Conservation (phyloP, 768 basidiomycete species). For the Calocybe gangraenosa region DNA sequence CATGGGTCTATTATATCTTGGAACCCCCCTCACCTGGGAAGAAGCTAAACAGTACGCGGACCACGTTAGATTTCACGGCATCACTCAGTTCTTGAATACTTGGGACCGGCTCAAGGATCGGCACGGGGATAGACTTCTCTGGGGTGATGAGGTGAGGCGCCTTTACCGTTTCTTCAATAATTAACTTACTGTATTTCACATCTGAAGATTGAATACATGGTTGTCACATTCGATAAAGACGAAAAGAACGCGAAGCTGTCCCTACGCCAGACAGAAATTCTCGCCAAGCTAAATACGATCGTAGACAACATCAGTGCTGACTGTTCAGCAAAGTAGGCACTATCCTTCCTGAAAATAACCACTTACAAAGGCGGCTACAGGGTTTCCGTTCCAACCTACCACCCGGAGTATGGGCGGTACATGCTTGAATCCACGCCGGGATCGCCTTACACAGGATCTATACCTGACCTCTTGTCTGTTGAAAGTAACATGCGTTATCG, state of each 20-base stretch:
- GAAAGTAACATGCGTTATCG: conserved; percentile 95
- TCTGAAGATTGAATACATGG: conserved; percentile 91
- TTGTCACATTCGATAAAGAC: conserved; percentile 77
- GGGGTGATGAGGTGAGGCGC: conserved; percentile 91
- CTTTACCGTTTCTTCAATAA: not conserved
- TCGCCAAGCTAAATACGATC: conserved; percentile 68
- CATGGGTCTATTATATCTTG: conserved; percentile 93
- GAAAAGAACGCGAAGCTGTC: conserved; percentile 82
- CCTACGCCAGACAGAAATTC: conserved; percentile 92
- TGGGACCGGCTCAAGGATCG: conserved; percentile 93
- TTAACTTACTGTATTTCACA: conserved; percentile 13
- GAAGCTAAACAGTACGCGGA: conserved; percentile 84
- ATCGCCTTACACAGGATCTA: conserved; percentile 85
- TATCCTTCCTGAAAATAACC: conserved; percentile 1
- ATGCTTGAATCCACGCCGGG: conserved; percentile 99
- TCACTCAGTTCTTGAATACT: conserved; percentile 90
- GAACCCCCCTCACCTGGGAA: conserved; percentile 90
- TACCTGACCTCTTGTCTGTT: conserved; percentile 83
- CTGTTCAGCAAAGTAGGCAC: conserved; percentile 55
- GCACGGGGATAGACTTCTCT: conserved; percentile 86
- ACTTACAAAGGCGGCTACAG: conserved; percentile 29
- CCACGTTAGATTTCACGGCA: conserved; percentile 89
- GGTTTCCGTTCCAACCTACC: conserved; percentile 81
- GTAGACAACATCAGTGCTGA: conserved; percentile 62
- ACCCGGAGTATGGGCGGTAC: conserved; percentile 97